Percentiles rank a stretch among this genome's conserved stretches.
Conservation (phyloP, 2,329 filamentous ascomycete species). For the Fusarium lateritium region DNA sequence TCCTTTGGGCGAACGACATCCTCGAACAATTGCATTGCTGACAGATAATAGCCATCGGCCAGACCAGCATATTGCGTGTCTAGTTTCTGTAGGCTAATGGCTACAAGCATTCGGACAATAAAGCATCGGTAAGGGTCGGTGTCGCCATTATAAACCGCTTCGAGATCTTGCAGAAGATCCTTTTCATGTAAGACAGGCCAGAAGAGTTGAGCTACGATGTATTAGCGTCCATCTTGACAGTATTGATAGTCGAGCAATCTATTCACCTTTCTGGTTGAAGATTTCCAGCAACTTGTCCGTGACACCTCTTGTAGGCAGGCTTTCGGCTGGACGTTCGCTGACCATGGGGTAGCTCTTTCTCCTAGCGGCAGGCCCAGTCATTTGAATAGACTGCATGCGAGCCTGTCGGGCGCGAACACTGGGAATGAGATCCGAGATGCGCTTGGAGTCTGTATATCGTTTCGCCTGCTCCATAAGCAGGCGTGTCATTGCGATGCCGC, state of each 20-base stretch:
- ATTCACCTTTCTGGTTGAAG: conserved; percentile 85
- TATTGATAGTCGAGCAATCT: background rate
- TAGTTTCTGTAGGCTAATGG: conserved; percentile 94
- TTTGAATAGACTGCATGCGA: conserved; percentile 72
- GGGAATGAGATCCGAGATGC: conserved; percentile 92
- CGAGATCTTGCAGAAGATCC: conserved; percentile 80
- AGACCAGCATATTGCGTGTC: conserved; percentile 91
- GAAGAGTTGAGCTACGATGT: conserved; percentile 81
- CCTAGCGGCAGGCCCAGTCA: conserved; percentile 66
- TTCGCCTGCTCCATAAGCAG: conserved; percentile 98
- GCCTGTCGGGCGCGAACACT: conserved; percentile 72
- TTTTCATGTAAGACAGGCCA: conserved; percentile 90
- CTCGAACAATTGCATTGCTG: conserved; percentile 88
- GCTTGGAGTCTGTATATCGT: conserved; percentile 90
- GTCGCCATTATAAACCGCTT: conserved; percentile 84
- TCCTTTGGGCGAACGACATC: conserved; percentile 90
- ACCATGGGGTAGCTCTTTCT: conserved; percentile 94
- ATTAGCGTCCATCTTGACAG: conserved; percentile 28
- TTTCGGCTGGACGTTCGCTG: conserved; percentile 84
- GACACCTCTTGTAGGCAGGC: conserved; percentile 80
- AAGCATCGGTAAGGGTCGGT: conserved; percentile 89
- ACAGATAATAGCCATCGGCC: conserved; percentile 94
- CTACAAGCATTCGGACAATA: conserved; percentile 89
- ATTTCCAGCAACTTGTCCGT: conserved; percentile 86
- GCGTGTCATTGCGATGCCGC: conserved; percentile 94